Evolutionary conservation across 345 rosid genomes (phyloP), one percentile per base, ranked within the genome.

Genomic region (Gossypium bickii): DNA sequence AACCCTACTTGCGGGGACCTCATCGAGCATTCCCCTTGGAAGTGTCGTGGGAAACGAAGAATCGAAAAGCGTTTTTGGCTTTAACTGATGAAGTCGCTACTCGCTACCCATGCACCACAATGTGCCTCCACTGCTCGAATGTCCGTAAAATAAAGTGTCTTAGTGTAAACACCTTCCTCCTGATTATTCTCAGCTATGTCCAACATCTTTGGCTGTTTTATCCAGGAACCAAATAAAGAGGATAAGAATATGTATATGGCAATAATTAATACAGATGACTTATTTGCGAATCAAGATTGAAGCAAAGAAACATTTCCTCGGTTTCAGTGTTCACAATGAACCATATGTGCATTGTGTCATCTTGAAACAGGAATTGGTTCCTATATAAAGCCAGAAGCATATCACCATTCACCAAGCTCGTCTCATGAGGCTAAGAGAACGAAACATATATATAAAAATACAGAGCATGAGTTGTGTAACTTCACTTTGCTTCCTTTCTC

Each of bases 391-490:
- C 60, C 41, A 45, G 43, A 18, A 66, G 47, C 43, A 70, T 59
- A 59, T 58, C 29, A 43, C 5, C 62, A 49, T 22, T 22, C 61
- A 58, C 62, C 34, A 58, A 2, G 9, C 12, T 8, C 34, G 16
- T 16, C 45, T 4, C 8, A 38, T 11, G 52, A 57, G n/a, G 41
- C 38, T 41, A n/a, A 58, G 18, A 12, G 15, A 38, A 45, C 10
- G 27, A 66, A 51, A 12, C 34, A 43, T 9, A 34, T 34, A 34
- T 12, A 20, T 20, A 56, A 18, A 34, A n/a, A 55, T 18, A 3
- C 34, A 67, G 16, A 78, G 10, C 18, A 85, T 82, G 89, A 67
- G 77, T 63, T 34, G 7, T 43, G 75, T 80, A 43, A 55, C 41
- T 25, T 41, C 71, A 53, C 70, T 82, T 29, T 68, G 78, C 70